Evolutionary conservation across 345 rosid genomes (phyloP).

Genomic region (Citrus trifoliata): DNA sequence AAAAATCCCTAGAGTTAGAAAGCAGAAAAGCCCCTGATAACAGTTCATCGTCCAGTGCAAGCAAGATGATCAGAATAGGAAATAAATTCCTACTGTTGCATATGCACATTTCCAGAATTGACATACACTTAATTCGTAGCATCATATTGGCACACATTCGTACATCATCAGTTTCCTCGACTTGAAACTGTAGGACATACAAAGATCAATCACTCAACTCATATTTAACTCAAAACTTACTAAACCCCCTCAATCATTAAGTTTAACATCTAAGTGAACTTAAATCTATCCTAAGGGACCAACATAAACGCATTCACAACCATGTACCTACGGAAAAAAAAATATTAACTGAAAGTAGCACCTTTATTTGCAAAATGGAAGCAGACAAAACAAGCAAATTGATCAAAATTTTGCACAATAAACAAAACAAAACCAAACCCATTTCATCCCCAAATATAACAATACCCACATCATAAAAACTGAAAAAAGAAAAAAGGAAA

Average conservation of each 20-base stretch:
- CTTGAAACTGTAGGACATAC: background rate
- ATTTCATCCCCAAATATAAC: background rate
- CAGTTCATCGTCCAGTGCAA: background rate
- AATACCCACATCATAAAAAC: slow-evolving; percentile 1
- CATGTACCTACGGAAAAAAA: background rate
- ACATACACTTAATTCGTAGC: background rate
- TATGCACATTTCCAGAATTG: background rate
- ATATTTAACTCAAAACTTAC: background rate
- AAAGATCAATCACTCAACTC: background rate
- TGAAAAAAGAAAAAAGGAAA: background rate
- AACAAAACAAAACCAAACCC: background rate
- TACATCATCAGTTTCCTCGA: background rate
- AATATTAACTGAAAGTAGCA: background rate
- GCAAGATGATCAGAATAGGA: too few relatives aligned
- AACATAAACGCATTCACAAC: background rate
- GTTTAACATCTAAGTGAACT: background rate
- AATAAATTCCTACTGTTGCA: background rate
- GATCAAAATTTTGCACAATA: background rate
- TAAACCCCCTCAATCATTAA: background rate
- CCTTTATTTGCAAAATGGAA: background rate
- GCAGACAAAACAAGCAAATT: background rate
- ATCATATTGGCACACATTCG: background rate
- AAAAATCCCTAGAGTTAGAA: background rate
- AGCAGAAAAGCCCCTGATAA: background rate
- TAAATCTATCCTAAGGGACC: background rate